A percentile compares a stretch with the other conserved stretches of the same genome.
Evolutionary conservation across 257 asterid genomes (phyloP).

Genomic region (Fraxinus excelsior): DNA sequence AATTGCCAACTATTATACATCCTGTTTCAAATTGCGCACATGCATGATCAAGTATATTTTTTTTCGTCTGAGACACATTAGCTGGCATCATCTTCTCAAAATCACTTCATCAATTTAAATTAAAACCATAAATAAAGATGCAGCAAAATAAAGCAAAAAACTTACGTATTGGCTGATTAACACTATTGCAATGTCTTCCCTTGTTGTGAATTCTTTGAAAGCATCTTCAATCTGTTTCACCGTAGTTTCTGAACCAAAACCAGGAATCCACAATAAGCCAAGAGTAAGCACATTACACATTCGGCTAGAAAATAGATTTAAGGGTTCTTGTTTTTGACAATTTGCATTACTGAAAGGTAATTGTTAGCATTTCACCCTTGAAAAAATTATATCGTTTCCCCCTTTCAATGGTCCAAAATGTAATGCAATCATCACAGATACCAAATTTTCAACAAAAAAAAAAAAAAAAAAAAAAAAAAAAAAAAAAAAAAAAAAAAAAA

Average conservation of each 20-base stretch:
- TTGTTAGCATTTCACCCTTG: background rate
- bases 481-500: no score
- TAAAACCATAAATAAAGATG: conserved; percentile 2
- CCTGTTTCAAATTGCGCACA: background rate
- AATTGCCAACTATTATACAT: background rate
- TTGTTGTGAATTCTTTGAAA: conserved; percentile 82
- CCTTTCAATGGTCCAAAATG: background rate
- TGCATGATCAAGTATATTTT: background rate
- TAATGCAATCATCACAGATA: background rate
- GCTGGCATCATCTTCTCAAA: background rate
- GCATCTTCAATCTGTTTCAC: conserved; percentile 91
- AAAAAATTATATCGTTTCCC: background rate
- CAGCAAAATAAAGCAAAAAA: conserved; percentile 14
- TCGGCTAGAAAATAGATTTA: background rate
- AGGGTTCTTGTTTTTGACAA: background rate
- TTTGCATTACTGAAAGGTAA: background rate
- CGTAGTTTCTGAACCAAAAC: conserved; percentile 58
- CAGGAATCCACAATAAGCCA: conserved; percentile 18
- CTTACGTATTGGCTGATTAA: conserved; percentile 93
- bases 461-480: no score
- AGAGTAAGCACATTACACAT: conserved; percentile 1
- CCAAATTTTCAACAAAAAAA: background rate
- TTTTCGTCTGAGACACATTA: background rate
- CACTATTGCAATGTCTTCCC: conserved; percentile 87
- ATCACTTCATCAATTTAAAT: background rate